Conservation (phyloP, 2,329 filamentous ascomycete genomes). For the Rhytidhysteron rufulum region DNA sequence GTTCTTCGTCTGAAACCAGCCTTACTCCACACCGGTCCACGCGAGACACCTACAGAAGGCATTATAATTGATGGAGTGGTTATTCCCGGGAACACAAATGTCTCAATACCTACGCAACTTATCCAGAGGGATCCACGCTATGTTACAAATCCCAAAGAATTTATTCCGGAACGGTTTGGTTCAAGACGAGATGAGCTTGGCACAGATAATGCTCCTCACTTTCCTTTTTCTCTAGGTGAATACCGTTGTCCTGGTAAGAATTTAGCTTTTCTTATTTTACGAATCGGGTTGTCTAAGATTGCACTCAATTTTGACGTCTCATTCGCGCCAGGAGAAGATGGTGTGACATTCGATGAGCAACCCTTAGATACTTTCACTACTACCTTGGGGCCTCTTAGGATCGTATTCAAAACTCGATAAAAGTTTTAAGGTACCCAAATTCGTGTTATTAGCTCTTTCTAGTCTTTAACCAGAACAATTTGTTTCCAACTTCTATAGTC, state of each 20-base stretch:
- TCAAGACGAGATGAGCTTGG: neutral
- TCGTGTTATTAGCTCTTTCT: too few relatives aligned
- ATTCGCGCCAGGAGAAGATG: conserved; percentile 8
- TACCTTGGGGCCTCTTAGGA: conserved; percentile 23
- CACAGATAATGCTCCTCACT: neutral
- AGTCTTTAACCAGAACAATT: too few relatives aligned
- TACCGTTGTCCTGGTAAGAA: conserved; percentile 1
- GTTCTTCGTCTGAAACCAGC: conserved; percentile 45
- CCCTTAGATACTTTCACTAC: conserved; percentile 18
- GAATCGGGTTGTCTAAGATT: conserved; percentile 1
- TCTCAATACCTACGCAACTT: conserved; percentile 1
- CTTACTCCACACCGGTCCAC: conserved; percentile 9
- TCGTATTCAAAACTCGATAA: conserved; percentile 18
- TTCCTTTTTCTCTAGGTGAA: neutral
- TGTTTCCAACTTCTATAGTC: too few relatives aligned
- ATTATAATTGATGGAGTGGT: conserved; percentile 2
- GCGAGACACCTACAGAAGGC: conserved; percentile 28
- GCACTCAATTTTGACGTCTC: conserved; percentile 5
- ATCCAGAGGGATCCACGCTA: neutral
- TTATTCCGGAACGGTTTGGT: conserved; percentile 1
- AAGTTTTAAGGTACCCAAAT: too few relatives aligned
- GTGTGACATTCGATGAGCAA: conserved; percentile 16
- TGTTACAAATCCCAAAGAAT: neutral
- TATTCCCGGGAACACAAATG: neutral
- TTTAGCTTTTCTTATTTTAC: conserved; percentile 18